Evolutionary conservation across 768 basidiomycete genomes (phyloP), one percentile per base, ranked within the genome.

Genomic region (Leccinum disarticulatum): DNA sequence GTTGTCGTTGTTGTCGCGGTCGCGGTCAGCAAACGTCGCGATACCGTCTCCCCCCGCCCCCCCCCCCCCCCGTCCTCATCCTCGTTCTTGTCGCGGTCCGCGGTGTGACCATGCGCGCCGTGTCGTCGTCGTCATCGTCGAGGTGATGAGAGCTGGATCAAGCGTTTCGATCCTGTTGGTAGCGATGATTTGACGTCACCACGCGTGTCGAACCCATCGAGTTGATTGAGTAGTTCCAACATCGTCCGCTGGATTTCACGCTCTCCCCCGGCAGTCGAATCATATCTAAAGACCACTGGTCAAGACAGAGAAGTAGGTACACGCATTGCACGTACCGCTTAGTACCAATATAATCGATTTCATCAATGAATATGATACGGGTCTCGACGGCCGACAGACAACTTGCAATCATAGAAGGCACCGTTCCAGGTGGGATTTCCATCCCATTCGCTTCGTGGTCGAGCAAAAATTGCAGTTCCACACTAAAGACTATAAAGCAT

Each of bases 111-210:
- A n/a, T n/a, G n/a, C n/a, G n/a, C n/a, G n/a, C n/a, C n/a, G n/a
- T n/a, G n/a, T n/a, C n/a, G n/a, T n/a, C n/a, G n/a, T n/a, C n/a
- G n/a, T n/a, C n/a, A n/a, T n/a, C n/a, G n/a, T n/a, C n/a, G n/a
- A n/a, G n/a, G n/a, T n/a, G 69, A 99, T 97, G 61, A 99, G 87
- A 17, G 97, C 97, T 56, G 97, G 97, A 75, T 99, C 97, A 30
- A 99, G 84, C 3, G 93, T 88, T 73, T 98, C 96, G 67, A 99
- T 99, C 77, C 84, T 88, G 78, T 99, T 99, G 6, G 97, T 99
- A 13, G 97, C 97, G 96, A 98, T 98, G 74, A 99, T 77, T 98
- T 99, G 59, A 99, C 95, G 71, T 98, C 97, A n/a, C 96, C 96
- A 57, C 95, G 87, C 6, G 95, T 95, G 72, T 99, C 97, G 74